Percentiles rank a stretch among this genome's conserved stretches.
phyloP scores from a whole-genome alignment of 1,284 basidiomycete genomes.

The Gymnopus androsaceus region DNA sequence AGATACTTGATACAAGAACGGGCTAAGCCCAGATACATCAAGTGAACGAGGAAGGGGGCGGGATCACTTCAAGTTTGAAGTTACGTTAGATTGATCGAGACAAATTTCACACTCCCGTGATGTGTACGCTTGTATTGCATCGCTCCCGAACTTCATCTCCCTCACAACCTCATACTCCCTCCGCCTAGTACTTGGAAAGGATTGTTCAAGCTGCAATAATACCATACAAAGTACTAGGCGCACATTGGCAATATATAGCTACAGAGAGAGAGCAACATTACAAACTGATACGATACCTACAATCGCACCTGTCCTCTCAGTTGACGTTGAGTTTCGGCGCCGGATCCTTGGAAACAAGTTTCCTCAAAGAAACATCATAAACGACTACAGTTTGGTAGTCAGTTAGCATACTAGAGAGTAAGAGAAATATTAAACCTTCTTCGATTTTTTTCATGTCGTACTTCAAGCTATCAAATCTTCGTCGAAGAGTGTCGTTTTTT shows the following conservation, averaged over 20 bases:
- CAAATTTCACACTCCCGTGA: conserved; percentile 11
- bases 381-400: conserved; percentile 55
- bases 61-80: conserved; percentile 9
- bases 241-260: too few species aligned
- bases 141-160: too few species aligned
- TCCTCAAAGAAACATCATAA: conserved; percentile 81
- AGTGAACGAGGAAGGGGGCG: conserved; percentile 21
- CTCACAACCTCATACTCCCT: background rate
- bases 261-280: too few species aligned
- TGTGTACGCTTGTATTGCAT: conserved; percentile 8
- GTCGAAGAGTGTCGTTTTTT: conserved; percentile 81
- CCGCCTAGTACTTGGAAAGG: too few species aligned
- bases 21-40: conserved; percentile 15
- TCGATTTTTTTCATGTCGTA: conserved; percentile 91
- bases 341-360: conserved; percentile 41
- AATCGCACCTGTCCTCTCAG: too few species aligned
- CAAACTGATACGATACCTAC: too few species aligned
- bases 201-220: too few species aligned
- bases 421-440: conserved; percentile 58
- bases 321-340: background rate
- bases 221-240: too few species aligned
- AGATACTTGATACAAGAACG: conserved; percentile 19
- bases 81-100: conserved; percentile 12
- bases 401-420: conserved; percentile 14
- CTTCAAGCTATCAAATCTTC: conserved; percentile 80